phyloP scores from a whole-genome alignment of 164 flowering plant genomes.

The Stephania cephalantha region DNA sequence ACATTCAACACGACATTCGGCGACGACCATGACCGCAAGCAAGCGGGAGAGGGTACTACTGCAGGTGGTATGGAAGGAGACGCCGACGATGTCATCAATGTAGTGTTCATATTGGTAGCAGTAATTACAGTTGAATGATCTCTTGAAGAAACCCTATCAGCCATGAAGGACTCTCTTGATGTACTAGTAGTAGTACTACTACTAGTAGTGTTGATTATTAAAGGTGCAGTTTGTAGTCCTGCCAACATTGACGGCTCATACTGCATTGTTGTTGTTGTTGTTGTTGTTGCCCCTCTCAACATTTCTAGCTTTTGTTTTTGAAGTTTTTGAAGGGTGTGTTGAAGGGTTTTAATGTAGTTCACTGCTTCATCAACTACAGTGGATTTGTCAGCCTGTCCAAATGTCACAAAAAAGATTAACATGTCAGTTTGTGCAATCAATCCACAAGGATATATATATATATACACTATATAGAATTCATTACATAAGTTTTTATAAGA shows the following conservation, averaged over 20 bases:
- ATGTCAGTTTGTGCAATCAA: too few species aligned
- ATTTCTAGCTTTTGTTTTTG: constrained; percentile 54
- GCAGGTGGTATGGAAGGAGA: constrained; percentile 1
- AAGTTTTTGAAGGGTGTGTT: constrained; percentile 44
- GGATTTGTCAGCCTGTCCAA: constrained; percentile 70
- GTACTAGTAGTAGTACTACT: constrained; percentile 3
- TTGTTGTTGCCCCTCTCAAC: constrained; percentile 21
- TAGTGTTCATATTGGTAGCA: background rate
- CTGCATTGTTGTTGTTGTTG: background rate
- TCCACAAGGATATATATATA: too few species aligned
- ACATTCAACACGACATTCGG: constrained; percentile 58
- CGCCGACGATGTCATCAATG: constrained; percentile 12
- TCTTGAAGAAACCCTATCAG: constrained; percentile 39
- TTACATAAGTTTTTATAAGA: too few species aligned
- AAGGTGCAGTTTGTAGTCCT: constrained; percentile 9
- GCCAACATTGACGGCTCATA: constrained; percentile 16
- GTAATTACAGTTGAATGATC: background rate
- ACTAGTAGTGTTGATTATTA: background rate
- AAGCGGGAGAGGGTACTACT: constrained; percentile 20
- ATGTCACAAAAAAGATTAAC: background rate
- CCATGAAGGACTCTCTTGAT: constrained; percentile 51
- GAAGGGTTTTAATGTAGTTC: constrained; percentile 56
- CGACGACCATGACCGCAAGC: constrained; percentile 65
- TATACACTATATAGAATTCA: too few species aligned
- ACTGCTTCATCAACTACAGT: constrained; percentile 89